phyloP scores from a whole-genome alignment of 176 grass and related monocot species.

The Rhipidocladum racemiflorum region DNA sequence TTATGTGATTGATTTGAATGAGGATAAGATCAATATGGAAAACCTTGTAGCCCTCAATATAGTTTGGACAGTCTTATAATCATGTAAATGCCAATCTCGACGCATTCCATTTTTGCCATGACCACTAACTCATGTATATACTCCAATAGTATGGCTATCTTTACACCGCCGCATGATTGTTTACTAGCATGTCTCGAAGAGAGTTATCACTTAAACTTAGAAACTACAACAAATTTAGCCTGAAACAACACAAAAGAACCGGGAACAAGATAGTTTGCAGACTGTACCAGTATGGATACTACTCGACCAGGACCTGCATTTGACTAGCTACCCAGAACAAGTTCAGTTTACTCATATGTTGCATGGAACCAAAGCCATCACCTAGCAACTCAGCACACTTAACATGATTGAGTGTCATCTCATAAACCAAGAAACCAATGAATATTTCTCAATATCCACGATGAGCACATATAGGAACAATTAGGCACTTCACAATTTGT shows the following conservation, averaged over 20 bases:
- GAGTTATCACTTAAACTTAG: background rate
- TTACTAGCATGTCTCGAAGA: background rate
- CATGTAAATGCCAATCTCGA: slow-evolving; percentile 64
- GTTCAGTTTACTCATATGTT: slow-evolving; percentile 73
- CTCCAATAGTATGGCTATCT: slow-evolving; percentile 30
- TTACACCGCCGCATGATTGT: background rate
- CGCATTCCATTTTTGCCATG: slow-evolving; percentile 74
- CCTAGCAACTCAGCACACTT: slow-evolving; percentile 61
- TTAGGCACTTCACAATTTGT: background rate
- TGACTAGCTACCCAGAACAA: slow-evolving; percentile 78
- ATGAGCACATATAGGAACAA: background rate
- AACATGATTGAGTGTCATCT: slow-evolving; percentile 66
- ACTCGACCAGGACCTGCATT: slow-evolving; percentile 61
- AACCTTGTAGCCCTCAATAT: slow-evolving; percentile 63
- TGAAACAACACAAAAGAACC: background rate
- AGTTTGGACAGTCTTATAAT: slow-evolving; percentile 48
- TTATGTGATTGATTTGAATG: too few species aligned
- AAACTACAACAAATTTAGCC: background rate
- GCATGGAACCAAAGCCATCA: slow-evolving; percentile 65
- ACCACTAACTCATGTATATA: slow-evolving; percentile 61
- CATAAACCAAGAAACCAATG: background rate
- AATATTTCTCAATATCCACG: background rate
- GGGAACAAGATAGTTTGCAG: background rate
- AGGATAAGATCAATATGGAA: too few species aligned
- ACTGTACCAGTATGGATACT: slow-evolving; percentile 70